Conservation (phyloP, 805 yeast species). For the Candida andamanensis region DNA sequence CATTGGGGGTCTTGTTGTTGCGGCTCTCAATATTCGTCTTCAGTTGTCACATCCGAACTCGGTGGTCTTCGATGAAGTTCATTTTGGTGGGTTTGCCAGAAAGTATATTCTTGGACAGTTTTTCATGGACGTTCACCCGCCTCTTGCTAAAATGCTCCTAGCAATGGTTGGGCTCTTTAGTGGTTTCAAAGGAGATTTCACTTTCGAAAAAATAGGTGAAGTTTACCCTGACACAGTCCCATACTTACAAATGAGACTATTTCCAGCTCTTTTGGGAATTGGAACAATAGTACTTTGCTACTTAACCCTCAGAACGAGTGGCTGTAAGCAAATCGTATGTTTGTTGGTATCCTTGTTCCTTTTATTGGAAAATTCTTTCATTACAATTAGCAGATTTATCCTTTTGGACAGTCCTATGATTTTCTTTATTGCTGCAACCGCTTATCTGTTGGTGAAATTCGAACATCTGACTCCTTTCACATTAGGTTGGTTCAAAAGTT, state of each 20-base stretch:
- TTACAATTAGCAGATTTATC: conserved; percentile 71
- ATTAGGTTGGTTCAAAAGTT: conserved; percentile 50
- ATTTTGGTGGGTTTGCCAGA: conserved; percentile 94
- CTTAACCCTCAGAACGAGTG: conserved; percentile 65
- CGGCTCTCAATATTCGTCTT: conserved; percentile 57
- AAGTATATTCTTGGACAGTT: conserved; percentile 63
- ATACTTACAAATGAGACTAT: conserved; percentile 61
- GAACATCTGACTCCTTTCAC: conserved; percentile 63
- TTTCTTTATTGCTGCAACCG: conserved; percentile 70
- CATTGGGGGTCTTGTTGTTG: conserved; percentile 39
- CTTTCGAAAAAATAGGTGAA: conserved; percentile 62
- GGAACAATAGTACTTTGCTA: conserved; percentile 62
- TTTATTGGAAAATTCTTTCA: conserved; percentile 61
- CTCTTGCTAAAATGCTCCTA: conserved; percentile 69
- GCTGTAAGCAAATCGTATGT: conserved; percentile 62
- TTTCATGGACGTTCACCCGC: conserved; percentile 78
- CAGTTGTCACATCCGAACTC: conserved; percentile 64
- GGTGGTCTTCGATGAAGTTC: conserved; percentile 90
- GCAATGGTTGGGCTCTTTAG: conserved; percentile 65
- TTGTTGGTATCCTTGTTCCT: conserved; percentile 52
- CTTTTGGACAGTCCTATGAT: conserved; percentile 71
- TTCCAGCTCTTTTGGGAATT: conserved; percentile 65
- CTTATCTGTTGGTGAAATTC: conserved; percentile 59
- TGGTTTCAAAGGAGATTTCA: conserved; percentile 70
- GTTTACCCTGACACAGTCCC: conserved; percentile 56